These are phyloP conservation scores for Tricholoma sp. DNA, from an alignment of 768 basidiomycete genomes.

Conservation along the genomic window DNA sequence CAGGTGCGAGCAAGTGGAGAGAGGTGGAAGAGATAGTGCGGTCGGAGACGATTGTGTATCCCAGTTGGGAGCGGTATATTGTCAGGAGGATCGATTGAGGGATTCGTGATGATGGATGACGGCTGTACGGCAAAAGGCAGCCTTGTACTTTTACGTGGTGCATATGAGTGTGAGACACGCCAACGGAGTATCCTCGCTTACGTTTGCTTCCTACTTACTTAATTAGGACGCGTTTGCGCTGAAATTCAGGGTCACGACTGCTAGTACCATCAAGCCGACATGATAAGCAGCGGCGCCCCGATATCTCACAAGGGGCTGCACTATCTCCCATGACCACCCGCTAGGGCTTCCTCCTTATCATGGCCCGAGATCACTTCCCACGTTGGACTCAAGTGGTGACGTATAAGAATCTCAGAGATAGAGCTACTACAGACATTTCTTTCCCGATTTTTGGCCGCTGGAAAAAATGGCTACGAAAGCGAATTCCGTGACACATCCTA, in stretches of 20 bases:
- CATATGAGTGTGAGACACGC: no score
- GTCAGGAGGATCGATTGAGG: conserved; percentile 35
- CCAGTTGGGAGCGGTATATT: conserved; percentile 63
- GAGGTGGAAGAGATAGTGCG: conserved; percentile 27
- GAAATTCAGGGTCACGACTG: no score
- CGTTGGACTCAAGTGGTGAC: neutral
- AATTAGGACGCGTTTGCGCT: no score
- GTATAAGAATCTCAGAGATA: conserved; percentile 3
- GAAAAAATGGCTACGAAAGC: conserved; percentile 46
- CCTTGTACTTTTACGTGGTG: no score
- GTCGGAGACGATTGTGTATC: conserved; percentile 47
- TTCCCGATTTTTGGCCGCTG: no score
- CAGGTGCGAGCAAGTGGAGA: conserved; percentile 25
- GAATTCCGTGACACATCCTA: conserved; percentile 58
- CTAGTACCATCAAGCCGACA: no score
- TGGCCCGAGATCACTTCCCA: conserved; percentile 1
- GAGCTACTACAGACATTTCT: no score
- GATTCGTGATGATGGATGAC: neutral
- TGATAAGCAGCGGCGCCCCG: neutral
- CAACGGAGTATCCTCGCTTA: no score
- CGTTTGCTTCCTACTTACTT: neutral
- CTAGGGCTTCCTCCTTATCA: neutral
- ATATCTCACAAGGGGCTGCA: neutral
- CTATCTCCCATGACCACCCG: conserved; percentile 2
- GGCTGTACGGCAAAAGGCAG: no score